Conservation (phyloP, 257 asterid species). For the Nicotiana benthamiana region DNA sequence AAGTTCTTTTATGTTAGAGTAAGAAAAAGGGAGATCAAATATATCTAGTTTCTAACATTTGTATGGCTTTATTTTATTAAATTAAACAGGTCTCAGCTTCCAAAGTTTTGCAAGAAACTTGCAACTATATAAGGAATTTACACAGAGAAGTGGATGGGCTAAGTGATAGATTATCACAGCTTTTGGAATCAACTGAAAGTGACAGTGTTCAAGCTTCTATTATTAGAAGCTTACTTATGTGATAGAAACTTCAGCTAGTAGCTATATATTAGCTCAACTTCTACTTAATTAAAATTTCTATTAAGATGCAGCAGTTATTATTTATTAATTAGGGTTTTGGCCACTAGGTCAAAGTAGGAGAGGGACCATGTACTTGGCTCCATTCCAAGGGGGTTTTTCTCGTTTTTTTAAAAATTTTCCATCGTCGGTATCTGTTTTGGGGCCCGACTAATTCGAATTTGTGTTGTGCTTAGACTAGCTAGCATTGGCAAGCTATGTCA, state of each 20-base stretch:
- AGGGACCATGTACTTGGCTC: not conserved
- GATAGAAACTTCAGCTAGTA: not conserved
- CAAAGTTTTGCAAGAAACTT: constrained; percentile 89
- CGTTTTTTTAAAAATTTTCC: too few species aligned
- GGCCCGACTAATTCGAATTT: too few species aligned
- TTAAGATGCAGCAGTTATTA: not conserved
- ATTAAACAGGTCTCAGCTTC: constrained; percentile 72
- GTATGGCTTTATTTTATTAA: not conserved
- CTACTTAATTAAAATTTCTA: not conserved
- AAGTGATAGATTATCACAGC: constrained; percentile 74
- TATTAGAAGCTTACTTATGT: constrained; percentile 85
- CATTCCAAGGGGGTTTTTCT: not conserved
- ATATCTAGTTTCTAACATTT: not conserved
- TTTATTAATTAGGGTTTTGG: constrained; percentile 5
- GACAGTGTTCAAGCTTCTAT: constrained; percentile 88
- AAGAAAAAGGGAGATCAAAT: not conserved
- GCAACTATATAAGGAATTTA: constrained; percentile 80
- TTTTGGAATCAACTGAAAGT: constrained; percentile 68
- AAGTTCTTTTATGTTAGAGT: not conserved
- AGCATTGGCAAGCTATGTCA: not conserved
- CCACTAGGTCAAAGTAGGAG: not conserved
- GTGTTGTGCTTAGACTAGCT: not conserved
- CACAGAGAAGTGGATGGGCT: constrained; percentile 85
- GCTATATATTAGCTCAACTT: not conserved
- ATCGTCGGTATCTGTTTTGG: too few species aligned